These are phyloP conservation scores for sunflower (Helianthus annuus) DNA, from an alignment of 129 eudicot genomes.

Conservation along the genomic window DNA sequence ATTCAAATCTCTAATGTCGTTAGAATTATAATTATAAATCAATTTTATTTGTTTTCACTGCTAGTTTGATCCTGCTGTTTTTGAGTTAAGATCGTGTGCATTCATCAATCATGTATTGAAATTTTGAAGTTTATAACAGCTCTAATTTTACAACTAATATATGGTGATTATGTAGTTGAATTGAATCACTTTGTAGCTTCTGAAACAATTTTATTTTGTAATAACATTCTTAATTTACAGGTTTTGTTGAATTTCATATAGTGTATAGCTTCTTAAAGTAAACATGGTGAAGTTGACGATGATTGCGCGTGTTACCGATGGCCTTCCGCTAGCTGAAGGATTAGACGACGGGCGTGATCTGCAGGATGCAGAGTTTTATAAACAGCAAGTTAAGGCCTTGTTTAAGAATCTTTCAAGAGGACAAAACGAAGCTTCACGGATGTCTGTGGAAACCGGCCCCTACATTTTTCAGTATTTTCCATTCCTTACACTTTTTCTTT, in stretches of 20 bases:
- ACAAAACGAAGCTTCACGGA: slow-evolving; percentile 90
- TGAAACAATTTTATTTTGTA: not conserved
- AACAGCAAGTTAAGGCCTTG: slow-evolving; percentile 84
- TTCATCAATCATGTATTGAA: not conserved
- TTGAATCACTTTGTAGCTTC: slow-evolving; percentile 16
- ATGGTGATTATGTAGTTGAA: slow-evolving; percentile 4
- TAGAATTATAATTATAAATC: not conserved
- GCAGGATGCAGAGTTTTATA: slow-evolving; percentile 81
- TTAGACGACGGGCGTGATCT: slow-evolving; percentile 94
- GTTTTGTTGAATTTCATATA: slow-evolving; percentile 13
- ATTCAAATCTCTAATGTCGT: slow-evolving; percentile 1
- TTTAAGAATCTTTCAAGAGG: slow-evolving; percentile 90
- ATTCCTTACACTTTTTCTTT: not conserved
- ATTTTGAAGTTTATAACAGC: not conserved
- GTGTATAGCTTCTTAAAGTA: slow-evolving; percentile 35
- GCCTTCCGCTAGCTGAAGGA: slow-evolving; percentile 91
- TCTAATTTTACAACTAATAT: too few species aligned
- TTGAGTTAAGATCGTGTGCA: not conserved
- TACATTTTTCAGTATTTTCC: slow-evolving; percentile 86
- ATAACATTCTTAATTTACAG: not conserved
- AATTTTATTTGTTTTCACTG: not conserved
- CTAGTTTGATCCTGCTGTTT: not conserved
- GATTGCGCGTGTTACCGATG: slow-evolving; percentile 98
- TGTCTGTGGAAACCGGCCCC: slow-evolving; percentile 95
- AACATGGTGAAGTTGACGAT: slow-evolving; percentile 94